These are phyloP conservation scores for Trichosanthes truncata DNA, from an alignment of 306 rosid genomes.

Conservation along the genomic window DNA sequence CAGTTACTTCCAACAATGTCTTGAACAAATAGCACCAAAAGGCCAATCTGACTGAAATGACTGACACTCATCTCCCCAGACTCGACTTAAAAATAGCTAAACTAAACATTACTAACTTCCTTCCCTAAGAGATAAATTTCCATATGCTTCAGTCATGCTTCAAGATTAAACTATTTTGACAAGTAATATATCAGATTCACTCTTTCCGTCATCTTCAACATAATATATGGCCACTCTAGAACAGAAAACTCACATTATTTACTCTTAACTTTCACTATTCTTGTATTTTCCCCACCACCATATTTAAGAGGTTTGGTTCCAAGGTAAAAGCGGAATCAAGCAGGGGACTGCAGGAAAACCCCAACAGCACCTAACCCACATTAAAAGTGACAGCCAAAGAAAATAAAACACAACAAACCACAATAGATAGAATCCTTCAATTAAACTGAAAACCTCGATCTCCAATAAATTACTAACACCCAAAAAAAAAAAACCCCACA, in stretches of 20 bases:
- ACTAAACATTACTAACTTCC: background rate
- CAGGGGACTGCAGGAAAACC: background rate
- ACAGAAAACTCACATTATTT: background rate
- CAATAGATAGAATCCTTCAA: background rate
- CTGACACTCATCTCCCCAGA: background rate
- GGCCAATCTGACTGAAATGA: background rate
- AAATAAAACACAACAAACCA: background rate
- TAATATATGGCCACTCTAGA: background rate
- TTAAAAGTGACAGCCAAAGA: background rate
- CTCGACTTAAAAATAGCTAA: background rate
- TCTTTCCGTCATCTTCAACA: background rate
- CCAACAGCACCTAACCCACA: background rate
- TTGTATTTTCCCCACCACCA: background rate
- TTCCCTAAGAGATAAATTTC: background rate
- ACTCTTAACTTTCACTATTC: background rate
- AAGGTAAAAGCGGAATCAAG: background rate
- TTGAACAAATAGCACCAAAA: background rate
- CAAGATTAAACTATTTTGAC: background rate
- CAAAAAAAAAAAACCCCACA: background rate
- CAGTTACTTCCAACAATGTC: background rate
- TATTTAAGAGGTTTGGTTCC: background rate
- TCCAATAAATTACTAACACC: background rate
- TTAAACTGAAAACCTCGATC: background rate
- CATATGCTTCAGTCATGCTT: background rate
- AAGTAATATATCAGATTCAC: background rate